Base-by-base conservation (phyloP, 495 filamentous ascomycete species). In the Lentithecium fluviatile region DNA sequence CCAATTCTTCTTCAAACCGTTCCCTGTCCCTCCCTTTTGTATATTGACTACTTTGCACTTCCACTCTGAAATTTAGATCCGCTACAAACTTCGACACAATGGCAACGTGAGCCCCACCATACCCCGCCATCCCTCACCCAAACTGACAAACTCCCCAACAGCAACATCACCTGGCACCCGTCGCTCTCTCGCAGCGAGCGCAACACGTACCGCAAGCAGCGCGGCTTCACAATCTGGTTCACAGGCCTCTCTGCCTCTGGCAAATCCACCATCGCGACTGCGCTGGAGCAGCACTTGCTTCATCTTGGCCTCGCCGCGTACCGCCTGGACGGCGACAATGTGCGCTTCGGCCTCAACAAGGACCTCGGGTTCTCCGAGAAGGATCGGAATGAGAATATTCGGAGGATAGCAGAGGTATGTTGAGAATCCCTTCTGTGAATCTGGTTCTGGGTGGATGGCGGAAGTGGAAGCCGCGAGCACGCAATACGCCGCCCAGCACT, bases 161-260 rank as follows among this genome's bases (percentile, higher is more conserved):
- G 94, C 64, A 98, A 98, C 83, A 96, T 98, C 75, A 97, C 94
- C 77, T 97, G 89, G 91, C 94, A 98, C 82, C 83, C 90, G 38
- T 86, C 86, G 67, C 85, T 98, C 67, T 89, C 90, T 50, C 90
- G 89, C 71, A 71, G 75, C 64, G 92, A 97, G 82, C 91, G 94
- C 76, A 86, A 83, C 77, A 67, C 75, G 48, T 78, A 88, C 69
- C 89, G 90, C 74, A 83, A 85, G 69, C 95, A 98, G 77, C 80
- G 83, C 38, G 94, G 94, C 67, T 88, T 94, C 73, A 98, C 94
- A 45, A 85, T 98, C 73, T 98, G 94, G 94, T 89, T 98, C 74
- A 98, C 94, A 6, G 94, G 94, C 24, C 86, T 98, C 45, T 93
- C 88, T 19, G 94, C 93, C 54, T 95, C 90, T 2, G 94, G 94